Conservation (phyloP, 179 eudicot genomes). For the Camellia oleifera region DNA sequence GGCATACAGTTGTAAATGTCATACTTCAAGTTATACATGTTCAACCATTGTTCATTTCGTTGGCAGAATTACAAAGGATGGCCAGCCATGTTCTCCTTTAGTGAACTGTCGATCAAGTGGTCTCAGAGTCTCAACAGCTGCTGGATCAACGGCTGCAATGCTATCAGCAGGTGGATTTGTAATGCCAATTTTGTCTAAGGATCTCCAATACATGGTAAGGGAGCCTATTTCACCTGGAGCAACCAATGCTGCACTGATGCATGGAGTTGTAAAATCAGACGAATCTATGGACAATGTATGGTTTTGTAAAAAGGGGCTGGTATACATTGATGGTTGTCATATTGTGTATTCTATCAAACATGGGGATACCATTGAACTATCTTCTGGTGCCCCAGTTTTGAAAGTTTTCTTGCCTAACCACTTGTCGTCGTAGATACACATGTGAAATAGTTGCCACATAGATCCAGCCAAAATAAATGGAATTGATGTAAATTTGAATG, state of each 20-base stretch:
- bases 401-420: conserved; percentile 62
- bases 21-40: not conserved
- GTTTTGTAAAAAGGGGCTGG: conserved; percentile 59
- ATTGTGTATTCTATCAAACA: conserved; percentile 41
- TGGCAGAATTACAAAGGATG: conserved; percentile 50
- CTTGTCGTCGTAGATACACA: conserved; percentile 17
- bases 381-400: conserved; percentile 59
- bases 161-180: conserved; percentile 81
- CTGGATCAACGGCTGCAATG: conserved; percentile 97
- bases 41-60: not conserved
- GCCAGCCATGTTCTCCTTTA: conserved; percentile 29
- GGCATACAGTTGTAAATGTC: not conserved
- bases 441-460: not conserved
- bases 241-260: conserved; percentile 46
- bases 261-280: conserved; percentile 49
- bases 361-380: conserved; percentile 65
- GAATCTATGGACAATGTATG: conserved; percentile 59
- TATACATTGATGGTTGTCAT: conserved; percentile 82
- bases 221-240: conserved; percentile 64
- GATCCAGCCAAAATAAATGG: not conserved
- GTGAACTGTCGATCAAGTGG: conserved; percentile 81
- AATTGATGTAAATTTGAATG: not conserved
- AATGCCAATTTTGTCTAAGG: conserved; percentile 75
- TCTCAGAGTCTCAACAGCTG: conserved; percentile 84
- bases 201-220: conserved; percentile 82